These are phyloP conservation scores for Saccharomycopsis fermentans DNA, from an alignment of 805 yeast species.

Conservation along the genomic window DNA sequence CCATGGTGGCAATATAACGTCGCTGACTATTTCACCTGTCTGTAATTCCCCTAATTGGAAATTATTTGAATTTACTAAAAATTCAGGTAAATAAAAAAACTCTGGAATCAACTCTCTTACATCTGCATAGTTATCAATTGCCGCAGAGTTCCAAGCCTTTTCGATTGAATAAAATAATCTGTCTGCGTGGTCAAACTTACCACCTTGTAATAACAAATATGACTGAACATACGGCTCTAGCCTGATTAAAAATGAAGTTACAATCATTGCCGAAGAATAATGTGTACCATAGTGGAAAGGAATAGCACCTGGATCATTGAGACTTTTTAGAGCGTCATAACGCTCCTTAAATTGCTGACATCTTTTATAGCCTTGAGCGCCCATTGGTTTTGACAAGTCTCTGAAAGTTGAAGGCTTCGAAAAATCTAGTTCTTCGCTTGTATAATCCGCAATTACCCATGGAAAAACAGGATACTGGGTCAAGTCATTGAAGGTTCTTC, in stretches of 20 bases:
- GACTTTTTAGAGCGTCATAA: conserved; percentile 56
- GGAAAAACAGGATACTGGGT: conserved; percentile 92
- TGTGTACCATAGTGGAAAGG: conserved; percentile 92
- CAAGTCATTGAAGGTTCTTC: conserved; percentile 78
- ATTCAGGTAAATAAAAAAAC: conserved; percentile 74
- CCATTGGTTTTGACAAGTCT: conserved; percentile 84
- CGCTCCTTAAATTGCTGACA: conserved; percentile 59
- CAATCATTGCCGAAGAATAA: conserved; percentile 90
- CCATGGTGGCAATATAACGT: conserved; percentile 77
- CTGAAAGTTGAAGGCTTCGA: conserved; percentile 51
- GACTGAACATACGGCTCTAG: conserved; percentile 75
- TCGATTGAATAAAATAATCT: conserved; percentile 63
- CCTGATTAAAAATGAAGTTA: conserved; percentile 67
- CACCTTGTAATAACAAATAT: conserved; percentile 72
- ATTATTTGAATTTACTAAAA: conserved; percentile 51
- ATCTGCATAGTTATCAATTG: conserved; percentile 73
- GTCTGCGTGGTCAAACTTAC: conserved; percentile 83
- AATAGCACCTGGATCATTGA: conserved; percentile 50
- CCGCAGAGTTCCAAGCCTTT: conserved; percentile 76
- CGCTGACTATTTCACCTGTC: conserved; percentile 41
- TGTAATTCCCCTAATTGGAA: conserved; percentile 67
- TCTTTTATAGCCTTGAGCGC: conserved; percentile 61
- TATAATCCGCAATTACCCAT: conserved; percentile 80
- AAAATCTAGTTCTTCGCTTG: conserved; percentile 60
- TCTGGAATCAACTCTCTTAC: conserved; percentile 85